Evolutionary conservation across 2,329 filamentous ascomycete species (phyloP).

Genomic region (Bipolaris sorokiniana): DNA sequence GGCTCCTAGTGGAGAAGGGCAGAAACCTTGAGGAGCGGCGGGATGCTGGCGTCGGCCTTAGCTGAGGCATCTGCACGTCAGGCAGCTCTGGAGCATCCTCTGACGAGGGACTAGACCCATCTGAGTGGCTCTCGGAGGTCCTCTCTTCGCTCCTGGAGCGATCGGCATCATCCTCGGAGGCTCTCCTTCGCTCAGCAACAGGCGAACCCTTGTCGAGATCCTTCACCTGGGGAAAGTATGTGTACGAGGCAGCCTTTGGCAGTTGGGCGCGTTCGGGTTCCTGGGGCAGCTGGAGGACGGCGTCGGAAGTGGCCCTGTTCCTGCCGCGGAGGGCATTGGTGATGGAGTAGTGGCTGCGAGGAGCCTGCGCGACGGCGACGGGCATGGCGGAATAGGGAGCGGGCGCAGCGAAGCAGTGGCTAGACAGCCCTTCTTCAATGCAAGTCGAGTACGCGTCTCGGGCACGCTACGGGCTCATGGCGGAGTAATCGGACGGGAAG

Average conservation of each 20-base stretch:
- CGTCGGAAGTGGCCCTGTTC: constrained; percentile 44
- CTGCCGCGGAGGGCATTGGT: constrained; percentile 39
- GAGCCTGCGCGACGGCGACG: constrained; percentile 39
- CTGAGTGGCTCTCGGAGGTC: constrained; percentile 50
- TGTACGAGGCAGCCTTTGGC: constrained; percentile 50
- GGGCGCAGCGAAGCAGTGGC: constrained; percentile 4
- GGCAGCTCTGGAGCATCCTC: constrained; percentile 42
- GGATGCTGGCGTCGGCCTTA: constrained; percentile 38
- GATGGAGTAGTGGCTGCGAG: constrained; percentile 40
- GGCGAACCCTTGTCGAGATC: constrained; percentile 42
- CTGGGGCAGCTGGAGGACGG: constrained; percentile 29
- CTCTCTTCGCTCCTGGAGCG: constrained; percentile 38
- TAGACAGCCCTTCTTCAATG: not conserved
- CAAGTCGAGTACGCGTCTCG: constrained; percentile 6
- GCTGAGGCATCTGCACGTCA: constrained; percentile 38
- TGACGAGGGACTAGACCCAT: constrained; percentile 53
- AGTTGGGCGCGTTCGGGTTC: constrained; percentile 37
- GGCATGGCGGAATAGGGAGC: constrained; percentile 36
- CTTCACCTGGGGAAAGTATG: constrained; percentile 50
- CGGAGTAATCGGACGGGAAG: constrained; percentile 19
- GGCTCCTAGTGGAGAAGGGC: constrained; percentile 44
- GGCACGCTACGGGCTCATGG: constrained; percentile 29
- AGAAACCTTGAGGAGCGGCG: constrained; percentile 47
- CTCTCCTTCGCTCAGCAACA: constrained; percentile 37
- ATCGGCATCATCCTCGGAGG: constrained; percentile 44